Conservation (phyloP, 768 basidiomycete species). For the Phlebiopsis flavidoalba region DNA sequence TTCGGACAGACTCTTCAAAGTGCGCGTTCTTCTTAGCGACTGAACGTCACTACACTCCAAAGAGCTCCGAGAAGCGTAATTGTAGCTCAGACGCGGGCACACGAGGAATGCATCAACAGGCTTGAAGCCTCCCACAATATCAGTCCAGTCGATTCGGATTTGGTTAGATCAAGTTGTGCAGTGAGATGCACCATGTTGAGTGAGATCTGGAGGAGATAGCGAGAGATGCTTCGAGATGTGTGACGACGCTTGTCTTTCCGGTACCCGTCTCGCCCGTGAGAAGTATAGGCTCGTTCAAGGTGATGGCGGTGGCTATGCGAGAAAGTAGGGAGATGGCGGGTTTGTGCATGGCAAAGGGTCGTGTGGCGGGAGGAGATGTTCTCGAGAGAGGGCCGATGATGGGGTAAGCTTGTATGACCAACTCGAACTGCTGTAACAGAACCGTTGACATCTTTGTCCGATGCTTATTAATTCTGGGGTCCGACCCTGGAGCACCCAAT, state of each 20-base stretch:
- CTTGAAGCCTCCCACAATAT: slow-evolving; percentile 92
- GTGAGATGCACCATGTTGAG: no score
- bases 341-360: slow-evolving; percentile 86
- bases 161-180: no score
- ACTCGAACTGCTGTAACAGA: slow-evolving; percentile 49
- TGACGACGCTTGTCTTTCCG: slow-evolving; percentile 91
- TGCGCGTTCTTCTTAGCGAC: slow-evolving; percentile 84
- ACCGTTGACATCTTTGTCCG: slow-evolving; percentile 65
- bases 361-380: slow-evolving; percentile 28
- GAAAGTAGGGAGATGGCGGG: slow-evolving; percentile 79
- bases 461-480: slow-evolving; percentile 64
- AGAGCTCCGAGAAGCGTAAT: slow-evolving; percentile 71
- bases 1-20: slow-evolving; percentile 77
- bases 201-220: slow-evolving; percentile 69
- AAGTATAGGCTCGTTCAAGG: slow-evolving; percentile 76
- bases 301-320: slow-evolving; percentile 69
- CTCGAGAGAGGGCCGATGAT: slow-evolving; percentile 31
- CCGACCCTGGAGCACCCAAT: slow-evolving; percentile 64
- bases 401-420: slow-evolving; percentile 58
- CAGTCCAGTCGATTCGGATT: slow-evolving; percentile 89
- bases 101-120: slow-evolving; percentile 90
- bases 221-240: slow-evolving; percentile 76
- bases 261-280: slow-evolving; percentile 99
- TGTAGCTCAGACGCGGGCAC: slow-evolving; percentile 70
- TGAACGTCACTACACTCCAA: slow-evolving; percentile 85